Evolutionary conservation across 139 green algal genomes (phyloP), one percentile per base, ranked within the genome.

Genomic region (Micractinium conductrix): DNA sequence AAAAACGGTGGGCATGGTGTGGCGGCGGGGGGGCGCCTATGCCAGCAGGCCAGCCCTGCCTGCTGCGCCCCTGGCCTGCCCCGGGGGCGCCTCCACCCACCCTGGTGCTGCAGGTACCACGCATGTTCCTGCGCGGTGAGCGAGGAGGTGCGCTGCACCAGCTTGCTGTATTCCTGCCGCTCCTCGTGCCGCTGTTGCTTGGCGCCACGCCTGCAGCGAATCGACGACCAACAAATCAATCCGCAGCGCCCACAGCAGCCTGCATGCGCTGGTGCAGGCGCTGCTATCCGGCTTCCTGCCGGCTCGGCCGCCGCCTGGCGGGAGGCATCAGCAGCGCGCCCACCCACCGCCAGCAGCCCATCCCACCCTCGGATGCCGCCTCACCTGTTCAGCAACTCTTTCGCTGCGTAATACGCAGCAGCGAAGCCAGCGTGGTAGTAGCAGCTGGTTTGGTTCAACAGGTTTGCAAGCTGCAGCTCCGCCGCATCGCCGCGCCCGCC

Each of bases 101-200:
- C 75, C 19, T 87, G n/a, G 44, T 79, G 42, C 1, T 19, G 42
- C 53, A 89, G 79, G 74, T 79, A 89, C 85, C 85, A 89, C 37
- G 65, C 53, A 53, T 89, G 85, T 14, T 89, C 85, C 8, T 68
- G 53, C 28, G 33, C 60, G 0, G 69, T 70, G 4, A 89, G 42
- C 38, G 53, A 19, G 17, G 80, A 84, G 72, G 73, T 73, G 43
- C n/a, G 45, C n/a, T 44, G 7, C 68, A 76, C 30, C 78, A 83
- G 68, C 48, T 69, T 68, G 69, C 70, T 83, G 70, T 86, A 58
- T 28, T 86, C 53, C 22, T 83, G 30, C 35, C 86, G 55, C 17
- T 38, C 48, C 22, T 78, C 67, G 21, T 16, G 21, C 33, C 33
- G n/a, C 67, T 68, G 65, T 22, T 37, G 50, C 78, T 83, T 74